Evolutionary conservation across 2,329 filamentous ascomycete genomes (phyloP).

Genomic region (Pseudonectria buxi): DNA sequence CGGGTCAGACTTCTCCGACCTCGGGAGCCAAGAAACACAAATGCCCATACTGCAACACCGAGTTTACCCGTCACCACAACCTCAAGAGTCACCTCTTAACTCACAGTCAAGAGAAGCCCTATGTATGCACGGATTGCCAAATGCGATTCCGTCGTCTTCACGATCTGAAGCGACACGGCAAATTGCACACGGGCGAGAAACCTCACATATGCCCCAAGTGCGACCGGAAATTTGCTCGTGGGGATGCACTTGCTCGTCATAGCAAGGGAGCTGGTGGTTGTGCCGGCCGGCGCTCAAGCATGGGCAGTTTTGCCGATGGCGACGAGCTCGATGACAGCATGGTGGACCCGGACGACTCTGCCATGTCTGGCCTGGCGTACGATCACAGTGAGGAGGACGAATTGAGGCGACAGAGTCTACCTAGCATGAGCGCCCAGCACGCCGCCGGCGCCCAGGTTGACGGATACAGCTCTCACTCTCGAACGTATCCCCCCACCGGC

Average conservation of each 20-base stretch:
- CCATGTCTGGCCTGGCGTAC: slow-evolving; percentile 52
- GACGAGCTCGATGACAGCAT: slow-evolving; percentile 58
- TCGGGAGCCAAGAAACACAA: slow-evolving; percentile 76
- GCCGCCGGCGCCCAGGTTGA: slow-evolving; percentile 44
- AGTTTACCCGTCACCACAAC: slow-evolving; percentile 96
- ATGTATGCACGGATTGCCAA: slow-evolving; percentile 86
- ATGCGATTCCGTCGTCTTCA: slow-evolving; percentile 89
- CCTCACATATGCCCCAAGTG: slow-evolving; percentile 94
- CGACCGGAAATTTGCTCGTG: slow-evolving; percentile 87
- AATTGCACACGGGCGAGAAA: slow-evolving; percentile 92
- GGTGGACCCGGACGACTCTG: slow-evolving; percentile 46
- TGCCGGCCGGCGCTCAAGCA: slow-evolving; percentile 81
- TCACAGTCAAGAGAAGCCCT: slow-evolving; percentile 97
- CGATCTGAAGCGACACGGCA: slow-evolving; percentile 91
- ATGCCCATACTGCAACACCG: slow-evolving; percentile 92
- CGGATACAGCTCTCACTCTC: slow-evolving; percentile 55
- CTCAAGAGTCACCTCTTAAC: slow-evolving; percentile 95
- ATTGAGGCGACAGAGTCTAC: slow-evolving; percentile 61
- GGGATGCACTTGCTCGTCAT: slow-evolving; percentile 88
- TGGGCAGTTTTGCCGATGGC: slow-evolving; percentile 73
- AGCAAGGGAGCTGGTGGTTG: slow-evolving; percentile 95
- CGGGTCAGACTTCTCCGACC: slow-evolving; percentile 46
- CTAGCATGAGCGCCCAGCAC: slow-evolving; percentile 68
- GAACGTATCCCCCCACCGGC: slow-evolving; percentile 72
- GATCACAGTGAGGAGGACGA: slow-evolving; percentile 55